Evolutionary conservation across 805 yeast species (phyloP).

Genomic region (Metschnikowia sp.): DNA sequence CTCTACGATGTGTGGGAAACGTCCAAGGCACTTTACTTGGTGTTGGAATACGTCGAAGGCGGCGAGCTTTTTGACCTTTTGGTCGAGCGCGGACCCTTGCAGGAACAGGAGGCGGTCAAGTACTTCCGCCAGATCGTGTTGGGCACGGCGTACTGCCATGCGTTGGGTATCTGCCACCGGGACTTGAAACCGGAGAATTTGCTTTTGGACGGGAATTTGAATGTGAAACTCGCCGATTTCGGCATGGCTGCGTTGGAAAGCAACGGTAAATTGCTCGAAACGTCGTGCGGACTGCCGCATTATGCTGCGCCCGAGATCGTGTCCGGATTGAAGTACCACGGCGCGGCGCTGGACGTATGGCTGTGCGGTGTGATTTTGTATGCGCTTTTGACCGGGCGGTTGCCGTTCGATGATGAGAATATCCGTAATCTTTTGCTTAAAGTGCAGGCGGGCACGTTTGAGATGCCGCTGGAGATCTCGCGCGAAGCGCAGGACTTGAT

Average conservation of each 20-base stretch:
- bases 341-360: conserved; percentile 85
- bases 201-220: conserved; percentile 60
- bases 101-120: conserved; percentile 70
- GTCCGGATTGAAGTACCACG: conserved; percentile 73
- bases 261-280: conserved; percentile 65
- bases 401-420: conserved; percentile 82
- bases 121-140: conserved; percentile 74
- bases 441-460: conserved; percentile 73
- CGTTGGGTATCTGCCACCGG: conserved; percentile 75
- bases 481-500: conserved; percentile 67
- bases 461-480: conserved; percentile 64
- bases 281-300: conserved; percentile 86
- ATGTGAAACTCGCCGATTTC: conserved; percentile 78
- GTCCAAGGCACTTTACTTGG: conserved; percentile 77
- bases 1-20: conserved; percentile 98
- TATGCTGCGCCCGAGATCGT: conserved; percentile 89
- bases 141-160: conserved; percentile 80
- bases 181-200: conserved; percentile 82
- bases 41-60: conserved; percentile 82
- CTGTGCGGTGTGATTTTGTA: conserved; percentile 82
- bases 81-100: conserved; percentile 66
- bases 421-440: conserved; percentile 66
- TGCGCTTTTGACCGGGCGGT: conserved; percentile 74
- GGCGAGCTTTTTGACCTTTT: conserved; percentile 78
- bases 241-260: conserved; percentile 88